Base-by-base conservation (phyloP, 352 stramenopile genomes). In the Globisporangium viniferum region DNA sequence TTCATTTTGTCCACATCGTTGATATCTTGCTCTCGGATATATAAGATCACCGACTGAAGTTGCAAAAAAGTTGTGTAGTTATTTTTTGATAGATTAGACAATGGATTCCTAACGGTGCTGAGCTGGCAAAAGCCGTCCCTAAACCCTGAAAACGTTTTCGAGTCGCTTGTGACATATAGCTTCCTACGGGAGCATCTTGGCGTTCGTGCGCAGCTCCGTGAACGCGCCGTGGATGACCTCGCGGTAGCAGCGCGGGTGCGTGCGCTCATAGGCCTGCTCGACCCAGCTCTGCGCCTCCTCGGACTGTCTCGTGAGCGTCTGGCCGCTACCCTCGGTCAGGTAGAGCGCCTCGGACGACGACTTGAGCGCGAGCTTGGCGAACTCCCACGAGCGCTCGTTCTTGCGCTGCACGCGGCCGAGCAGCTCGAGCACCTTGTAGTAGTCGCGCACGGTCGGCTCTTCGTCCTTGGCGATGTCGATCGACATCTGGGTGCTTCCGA, bases 351-450 rank as follows among this genome's bases (percentile, higher is more conserved):
- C 69, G 10, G 74, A 71, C 8, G 75, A 73, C 7, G 64, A 69
- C 49, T 68, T 39, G 33, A 85, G 57, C 10, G 75, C 75, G 18
- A 73, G 36, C 29, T 66, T 64, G 1, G 39, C 56, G 54, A 81
- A 69, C 14, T 82, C 73, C 77, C 75, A 85, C 46, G 69, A 62
- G 0, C 72, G 62, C 44, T 80, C 68, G 56, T 82, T 79, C 22
- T 74, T 64, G 41, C 76, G 65, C 61, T 85, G 77, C 9, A 56
- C 64, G 24, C 77, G 77, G 1, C 73, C 62, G 33, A 85, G 67
- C 31, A 82, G 53, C 46, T 72, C 66, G 18, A 85, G 59, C 36
- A 78, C 77, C 69, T 82, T 82, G 69, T 83, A 83, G 55, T 79
- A 78, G 0, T 64, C 68, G 49, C 74, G 74, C 55, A 70, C 69